Percentiles rank a stretch among this genome's conserved stretches.
Conservation (phyloP, 768 basidiomycete genomes). For the Tremella mesenterica region DNA sequence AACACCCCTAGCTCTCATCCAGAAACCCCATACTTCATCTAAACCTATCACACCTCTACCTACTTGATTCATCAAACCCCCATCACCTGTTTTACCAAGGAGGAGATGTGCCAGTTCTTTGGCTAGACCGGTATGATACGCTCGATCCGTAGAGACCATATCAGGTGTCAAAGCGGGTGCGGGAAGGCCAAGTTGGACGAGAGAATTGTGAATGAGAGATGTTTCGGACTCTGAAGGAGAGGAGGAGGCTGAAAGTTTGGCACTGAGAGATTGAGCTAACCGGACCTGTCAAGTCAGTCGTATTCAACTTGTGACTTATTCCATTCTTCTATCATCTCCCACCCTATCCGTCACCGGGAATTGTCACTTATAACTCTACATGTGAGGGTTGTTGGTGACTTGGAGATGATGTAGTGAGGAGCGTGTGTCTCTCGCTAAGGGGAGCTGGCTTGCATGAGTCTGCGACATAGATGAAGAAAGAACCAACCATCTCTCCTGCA, state of each 20-base stretch:
- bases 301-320: too few species aligned
- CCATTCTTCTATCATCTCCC: too few species aligned
- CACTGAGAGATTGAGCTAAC: conserved; percentile 77
- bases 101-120: conserved; percentile 70
- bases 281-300: conserved; percentile 46
- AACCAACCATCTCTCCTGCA: conserved; percentile 70
- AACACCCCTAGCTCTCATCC: conserved; percentile 88
- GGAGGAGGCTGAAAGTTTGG: conserved; percentile 52
- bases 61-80: conserved; percentile 61
- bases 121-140: conserved; percentile 71
- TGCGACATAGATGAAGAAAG: too few species aligned
- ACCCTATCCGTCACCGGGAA: too few species aligned
- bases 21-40: conserved; percentile 90
- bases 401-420: not conserved
- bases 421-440: too few species aligned
- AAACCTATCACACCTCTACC: conserved; percentile 68
- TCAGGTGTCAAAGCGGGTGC: conserved; percentile 78
- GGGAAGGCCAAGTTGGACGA: conserved; percentile 80
- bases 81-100: conserved; percentile 46
- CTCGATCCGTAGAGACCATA: conserved; percentile 72
- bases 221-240: conserved; percentile 48
- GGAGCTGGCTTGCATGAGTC: too few species aligned
- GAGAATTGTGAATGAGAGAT: conserved; percentile 75
- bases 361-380: not conserved
- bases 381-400: too few species aligned